These are phyloP conservation scores for Anacardium occidentale DNA, from an alignment of 345 rosid genomes.

Conservation along the genomic window DNA sequence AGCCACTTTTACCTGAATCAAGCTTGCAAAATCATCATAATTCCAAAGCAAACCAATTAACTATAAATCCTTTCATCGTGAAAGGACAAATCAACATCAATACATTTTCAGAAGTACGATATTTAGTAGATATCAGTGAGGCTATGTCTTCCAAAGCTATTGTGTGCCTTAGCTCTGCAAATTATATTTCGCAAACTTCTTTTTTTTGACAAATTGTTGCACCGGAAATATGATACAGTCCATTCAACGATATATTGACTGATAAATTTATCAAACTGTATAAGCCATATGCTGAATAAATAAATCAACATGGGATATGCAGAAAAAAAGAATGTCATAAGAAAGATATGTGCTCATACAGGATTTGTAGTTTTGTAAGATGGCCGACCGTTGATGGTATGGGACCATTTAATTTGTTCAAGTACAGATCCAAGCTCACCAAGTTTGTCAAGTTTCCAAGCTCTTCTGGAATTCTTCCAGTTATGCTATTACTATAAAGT, in stretches of 20 bases:
- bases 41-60: background rate
- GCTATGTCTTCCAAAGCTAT: background rate
- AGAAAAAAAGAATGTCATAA: constrained; percentile 8
- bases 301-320: constrained; percentile 1
- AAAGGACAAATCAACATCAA: background rate
- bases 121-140: background rate
- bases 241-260: background rate
- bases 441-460: constrained; percentile 74
- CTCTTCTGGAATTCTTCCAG: constrained; percentile 70
- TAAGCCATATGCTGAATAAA: background rate
- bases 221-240: background rate
- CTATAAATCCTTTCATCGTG: no score
- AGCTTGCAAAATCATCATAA: background rate
- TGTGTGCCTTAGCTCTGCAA: background rate
- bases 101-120: background rate
- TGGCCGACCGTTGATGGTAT: constrained; percentile 60
- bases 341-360: constrained; percentile 47
- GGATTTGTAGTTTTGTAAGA: constrained; percentile 62
- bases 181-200: background rate
- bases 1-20: background rate
- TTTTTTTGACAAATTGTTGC: background rate
- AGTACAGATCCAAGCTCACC: constrained; percentile 97
- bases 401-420: constrained; percentile 54
- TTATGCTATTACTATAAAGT: constrained; percentile 69
- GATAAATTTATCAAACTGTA: background rate